phyloP scores from a whole-genome alignment of 768 basidiomycete species.

The Boletus eberwhitei region DNA sequence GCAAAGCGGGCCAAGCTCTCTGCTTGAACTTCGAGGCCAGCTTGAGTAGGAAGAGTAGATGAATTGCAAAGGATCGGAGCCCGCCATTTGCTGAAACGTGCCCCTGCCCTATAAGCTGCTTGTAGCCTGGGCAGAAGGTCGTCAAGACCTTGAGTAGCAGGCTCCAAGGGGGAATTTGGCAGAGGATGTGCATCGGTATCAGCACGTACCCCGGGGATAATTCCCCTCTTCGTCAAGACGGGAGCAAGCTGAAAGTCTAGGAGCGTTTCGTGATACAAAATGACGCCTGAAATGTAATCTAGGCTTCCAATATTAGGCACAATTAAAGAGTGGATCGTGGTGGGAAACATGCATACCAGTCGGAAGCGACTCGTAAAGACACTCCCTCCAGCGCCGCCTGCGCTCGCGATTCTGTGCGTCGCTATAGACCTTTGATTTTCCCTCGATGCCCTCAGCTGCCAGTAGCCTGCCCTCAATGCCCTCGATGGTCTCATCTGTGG shows the following conservation, averaged over 20 bases:
- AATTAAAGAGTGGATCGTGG: background rate
- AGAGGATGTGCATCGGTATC: conserved; percentile 47
- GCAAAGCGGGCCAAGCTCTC: conserved; percentile 48
- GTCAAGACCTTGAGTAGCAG: conserved; percentile 49
- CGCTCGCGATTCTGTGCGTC: conserved; percentile 39
- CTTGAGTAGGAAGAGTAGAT: conserved; percentile 37
- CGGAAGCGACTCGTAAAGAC: conserved; percentile 40
- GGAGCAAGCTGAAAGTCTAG: conserved; percentile 48
- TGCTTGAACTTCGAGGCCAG: conserved; percentile 43
- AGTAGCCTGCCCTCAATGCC: conserved; percentile 38
- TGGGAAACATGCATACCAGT: conserved; percentile 30
- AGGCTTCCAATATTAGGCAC: background rate
- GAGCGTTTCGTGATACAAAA: conserved; percentile 48
- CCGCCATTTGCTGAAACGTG: conserved; percentile 52
- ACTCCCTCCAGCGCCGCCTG: conserved; percentile 43
- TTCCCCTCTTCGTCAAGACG: conserved; percentile 41
- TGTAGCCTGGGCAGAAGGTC: conserved; percentile 41
- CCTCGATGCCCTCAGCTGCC: conserved; percentile 30
- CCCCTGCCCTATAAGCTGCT: conserved; percentile 42
- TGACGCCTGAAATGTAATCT: conserved; percentile 52
- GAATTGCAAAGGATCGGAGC: conserved; percentile 47
- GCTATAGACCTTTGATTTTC: conserved; percentile 23
- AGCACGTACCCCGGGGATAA: conserved; percentile 49
- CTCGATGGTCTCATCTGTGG: conserved; percentile 51
- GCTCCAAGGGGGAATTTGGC: conserved; percentile 43